phyloP scores from a whole-genome alignment of 2,329 filamentous ascomycete genomes.

The Cyclaneusma minus region DNA sequence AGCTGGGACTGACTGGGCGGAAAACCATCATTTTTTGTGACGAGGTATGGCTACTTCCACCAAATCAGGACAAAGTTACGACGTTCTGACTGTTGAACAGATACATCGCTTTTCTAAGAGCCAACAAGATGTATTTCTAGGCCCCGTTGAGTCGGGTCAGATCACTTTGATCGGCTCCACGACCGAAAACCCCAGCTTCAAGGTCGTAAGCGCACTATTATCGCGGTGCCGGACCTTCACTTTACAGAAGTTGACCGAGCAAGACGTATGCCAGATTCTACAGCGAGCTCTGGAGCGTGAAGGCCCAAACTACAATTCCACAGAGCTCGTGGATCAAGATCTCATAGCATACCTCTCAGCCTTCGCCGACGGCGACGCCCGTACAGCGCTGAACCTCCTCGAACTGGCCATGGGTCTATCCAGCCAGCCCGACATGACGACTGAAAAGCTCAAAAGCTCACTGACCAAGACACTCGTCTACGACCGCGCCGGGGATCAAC shows the following conservation, averaged over 20 bases:
- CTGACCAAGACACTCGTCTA: constrained; percentile 90
- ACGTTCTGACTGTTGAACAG: too few relatives aligned
- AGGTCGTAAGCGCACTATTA: constrained; percentile 73
- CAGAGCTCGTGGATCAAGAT: constrained; percentile 56
- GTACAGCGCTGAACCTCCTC: constrained; percentile 82
- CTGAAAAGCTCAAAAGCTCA: constrained; percentile 61
- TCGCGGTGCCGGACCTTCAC: constrained; percentile 88
- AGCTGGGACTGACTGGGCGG: constrained; percentile 65
- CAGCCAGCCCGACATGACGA: constrained; percentile 46
- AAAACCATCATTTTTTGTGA: constrained; percentile 97
- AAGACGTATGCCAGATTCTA: constrained; percentile 60
- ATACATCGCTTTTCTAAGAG: constrained; percentile 61
- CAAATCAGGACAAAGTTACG: too few relatives aligned
- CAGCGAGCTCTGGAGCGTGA: constrained; percentile 57
- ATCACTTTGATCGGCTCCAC: constrained; percentile 90
- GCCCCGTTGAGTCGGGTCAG: constrained; percentile 78
- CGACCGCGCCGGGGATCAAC: constrained; percentile 86
- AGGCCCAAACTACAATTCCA: constrained; percentile 18
- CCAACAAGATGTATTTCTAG: constrained; percentile 90
- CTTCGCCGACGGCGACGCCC: constrained; percentile 84
- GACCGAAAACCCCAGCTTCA: constrained; percentile 93
- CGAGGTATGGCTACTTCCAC: constrained; percentile 90
- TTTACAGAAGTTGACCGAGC: constrained; percentile 55
- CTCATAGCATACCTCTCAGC: constrained; percentile 68
- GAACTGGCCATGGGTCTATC: constrained; percentile 76